Evolutionary conservation across 768 basidiomycete species (phyloP), one percentile per base, ranked within the genome.

Genomic region (Lactarius sp.): DNA sequence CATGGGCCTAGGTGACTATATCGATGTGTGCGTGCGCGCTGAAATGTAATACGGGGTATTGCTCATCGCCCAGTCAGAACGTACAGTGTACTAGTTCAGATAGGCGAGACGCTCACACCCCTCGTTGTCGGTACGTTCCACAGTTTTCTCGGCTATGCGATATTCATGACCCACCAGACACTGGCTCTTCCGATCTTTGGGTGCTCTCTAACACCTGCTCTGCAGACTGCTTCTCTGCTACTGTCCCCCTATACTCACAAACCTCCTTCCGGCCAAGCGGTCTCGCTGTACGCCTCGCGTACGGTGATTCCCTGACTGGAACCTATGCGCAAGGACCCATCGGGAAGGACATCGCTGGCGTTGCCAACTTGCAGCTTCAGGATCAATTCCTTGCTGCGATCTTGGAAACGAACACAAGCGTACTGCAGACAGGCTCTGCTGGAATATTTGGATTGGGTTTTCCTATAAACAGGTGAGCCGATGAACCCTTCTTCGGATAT

Each of bases 101-200:
- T 90, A 42, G 87, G 88, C 46, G 78, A 74, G 27, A 78, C 75
- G 20, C 71, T 76, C 10, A 75, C 78, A 7, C 81, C 87, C 16
- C 74, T 90, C 13, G 78, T 90, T 39, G 75, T 90, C 13, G 87
- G 87, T 88, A 64, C 60, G 78, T 22, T 44, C 22, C 6, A 49
- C 16, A 33, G 31, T 37, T 44, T 16, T 18, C 67, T 10, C 31
- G n/a, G n/a, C 2, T 13, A 33, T 33, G n/a, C 59, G 12, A 56
- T 41, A 53, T 9, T 44, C 6, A 2, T 51, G 14, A 55, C 49
- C 20, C 13, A 34, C n/a, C 56, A 88, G 89, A 91, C 66, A 89
- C 88, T 2, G 89, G 89, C 50, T 91, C 89, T 2, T 85, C 89
- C 5, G 89, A 92, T 69, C 71, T 90, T 6, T 92, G 90, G 90